A percentile compares a stretch with the other conserved stretches of the same genome.
phyloP scores from a whole-genome alignment of 257 asterid species.

The Solanum verrucosum region DNA sequence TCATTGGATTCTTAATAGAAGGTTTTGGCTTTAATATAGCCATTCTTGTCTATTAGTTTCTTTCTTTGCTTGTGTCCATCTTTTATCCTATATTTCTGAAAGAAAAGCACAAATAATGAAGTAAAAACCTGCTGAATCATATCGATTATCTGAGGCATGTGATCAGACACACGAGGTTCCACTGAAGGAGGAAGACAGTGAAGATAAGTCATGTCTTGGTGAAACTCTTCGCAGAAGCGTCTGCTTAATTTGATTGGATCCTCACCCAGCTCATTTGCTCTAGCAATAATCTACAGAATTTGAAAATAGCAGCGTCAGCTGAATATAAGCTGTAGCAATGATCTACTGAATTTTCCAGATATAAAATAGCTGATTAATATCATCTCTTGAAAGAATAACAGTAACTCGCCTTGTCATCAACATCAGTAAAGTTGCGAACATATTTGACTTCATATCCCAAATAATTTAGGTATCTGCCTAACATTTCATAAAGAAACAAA shows the following conservation, averaged over 20 bases:
- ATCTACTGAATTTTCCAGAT: conserved; percentile 39
- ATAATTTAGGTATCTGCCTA: conserved; percentile 84
- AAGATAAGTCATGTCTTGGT: conserved; percentile 65
- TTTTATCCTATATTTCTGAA: neutral
- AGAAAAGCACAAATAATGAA: neutral
- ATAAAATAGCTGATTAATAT: conserved; percentile 4
- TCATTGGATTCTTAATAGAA: neutral
- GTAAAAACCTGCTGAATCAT: conserved; percentile 71
- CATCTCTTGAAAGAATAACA: conserved; percentile 1
- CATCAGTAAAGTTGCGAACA: conserved; percentile 94
- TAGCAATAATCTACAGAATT: conserved; percentile 78
- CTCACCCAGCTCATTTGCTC: conserved; percentile 83
- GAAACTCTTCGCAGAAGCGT: conserved; percentile 84
- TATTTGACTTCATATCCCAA: conserved; percentile 91
- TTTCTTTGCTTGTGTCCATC: neutral
- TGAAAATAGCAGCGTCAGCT: conserved; percentile 55
- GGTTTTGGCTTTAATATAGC: neutral
- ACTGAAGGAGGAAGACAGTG: conserved; percentile 84
- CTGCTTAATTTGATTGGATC: conserved; percentile 77
- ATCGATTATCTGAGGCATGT: conserved; percentile 68
- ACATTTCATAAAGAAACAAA: conserved; percentile 20
- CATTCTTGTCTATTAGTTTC: neutral
- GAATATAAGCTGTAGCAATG: neutral
- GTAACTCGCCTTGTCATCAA: conserved; percentile 80
- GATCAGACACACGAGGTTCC: conserved; percentile 96